Base-by-base conservation (phyloP, 177 flowering plant genomes). In the Vitis hybrid region DNA sequence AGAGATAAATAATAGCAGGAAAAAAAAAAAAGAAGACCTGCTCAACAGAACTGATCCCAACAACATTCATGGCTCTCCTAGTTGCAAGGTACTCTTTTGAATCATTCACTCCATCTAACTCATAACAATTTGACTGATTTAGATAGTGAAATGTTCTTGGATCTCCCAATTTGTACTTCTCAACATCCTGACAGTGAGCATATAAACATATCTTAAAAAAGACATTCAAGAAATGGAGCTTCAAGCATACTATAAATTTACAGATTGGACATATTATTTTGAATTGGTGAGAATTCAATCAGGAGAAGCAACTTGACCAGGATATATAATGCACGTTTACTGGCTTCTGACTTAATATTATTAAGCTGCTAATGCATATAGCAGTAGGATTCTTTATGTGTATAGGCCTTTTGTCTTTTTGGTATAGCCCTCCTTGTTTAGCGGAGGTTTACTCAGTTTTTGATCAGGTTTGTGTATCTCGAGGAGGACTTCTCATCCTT, bases 11-110 rank as follows among this genome's bases (percentile, higher is more conserved):
- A 39, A 39, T 39, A 39, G 5, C 45, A 39, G 45, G 7, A 39
- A 39, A 45, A 64, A 11, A 68, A 12, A 60, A 10, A 9, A 71
- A 59, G 56, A 34, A 15, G 68, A 92, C 99, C 97, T 94, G 98
- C 74, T 94, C 98, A 51, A 84, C 84, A 55, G 83, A 62, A 74
- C 82, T 83, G 64, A 94, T 94, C 67, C 98, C 98, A 71, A 94
- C 98, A 73, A 94, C 83, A 64, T 85, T 89, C 98, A 92, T 91
- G 52, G 98, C 98, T 79, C 76, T 88, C 74, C 97, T 87, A 68
- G 97, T 92, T 8, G 83, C 87, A 70, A 87, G 80, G 71, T 92
- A 94, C 70, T 93, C 98, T 75, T 93, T 79, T 34, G 90, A 78
- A 69, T 94, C 98, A 80, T 94, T 84, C 51, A 94, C 69, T 6